Conservation (phyloP, 129 eudicot species). For the Lonicera japonica region DNA sequence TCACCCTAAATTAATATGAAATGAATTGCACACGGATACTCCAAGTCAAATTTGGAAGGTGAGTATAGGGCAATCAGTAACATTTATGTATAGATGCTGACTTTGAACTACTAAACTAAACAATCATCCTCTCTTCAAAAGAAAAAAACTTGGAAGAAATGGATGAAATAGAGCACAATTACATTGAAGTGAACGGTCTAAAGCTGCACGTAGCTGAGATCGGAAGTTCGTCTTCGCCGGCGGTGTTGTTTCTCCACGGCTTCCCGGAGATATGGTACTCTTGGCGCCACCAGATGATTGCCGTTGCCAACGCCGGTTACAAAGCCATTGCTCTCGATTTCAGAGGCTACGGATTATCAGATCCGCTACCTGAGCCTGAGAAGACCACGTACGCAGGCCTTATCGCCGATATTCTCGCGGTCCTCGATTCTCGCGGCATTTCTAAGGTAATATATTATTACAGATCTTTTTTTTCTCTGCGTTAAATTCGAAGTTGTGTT, state of each 20-base stretch:
- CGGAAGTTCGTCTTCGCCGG: constrained; percentile 22
- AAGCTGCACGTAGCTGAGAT: constrained; percentile 38
- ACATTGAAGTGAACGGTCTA: constrained; percentile 25
- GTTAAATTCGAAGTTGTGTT: too few species aligned
- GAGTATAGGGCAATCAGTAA: too few species aligned
- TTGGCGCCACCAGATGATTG: constrained; percentile 52
- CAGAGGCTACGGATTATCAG: constrained; percentile 48
- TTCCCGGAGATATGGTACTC: constrained; percentile 50
- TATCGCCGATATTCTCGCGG: constrained; percentile 23
- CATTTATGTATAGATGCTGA: neutral
- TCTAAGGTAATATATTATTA: constrained; percentile 25
- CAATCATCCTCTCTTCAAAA: neutral
- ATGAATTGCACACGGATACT: too few species aligned
- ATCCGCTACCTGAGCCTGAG: constrained; percentile 30
- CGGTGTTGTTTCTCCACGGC: constrained; percentile 35
- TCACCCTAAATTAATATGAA: too few species aligned
- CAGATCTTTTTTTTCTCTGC: too few species aligned
- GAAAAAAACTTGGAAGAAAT: neutral
- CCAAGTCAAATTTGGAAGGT: too few species aligned
- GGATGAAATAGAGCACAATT: constrained; percentile 35
- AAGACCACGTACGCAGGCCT: constrained; percentile 24
- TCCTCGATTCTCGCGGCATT: constrained; percentile 32
- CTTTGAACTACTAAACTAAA: neutral
- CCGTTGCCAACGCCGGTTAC: constrained; percentile 33
- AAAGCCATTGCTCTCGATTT: constrained; percentile 33